A percentile compares a stretch with the other conserved stretches of the same genome.
These are phyloP conservation scores for Blastomyces silverae DNA, from an alignment of 2,329 filamentous ascomycete species.

Conservation along the genomic window DNA sequence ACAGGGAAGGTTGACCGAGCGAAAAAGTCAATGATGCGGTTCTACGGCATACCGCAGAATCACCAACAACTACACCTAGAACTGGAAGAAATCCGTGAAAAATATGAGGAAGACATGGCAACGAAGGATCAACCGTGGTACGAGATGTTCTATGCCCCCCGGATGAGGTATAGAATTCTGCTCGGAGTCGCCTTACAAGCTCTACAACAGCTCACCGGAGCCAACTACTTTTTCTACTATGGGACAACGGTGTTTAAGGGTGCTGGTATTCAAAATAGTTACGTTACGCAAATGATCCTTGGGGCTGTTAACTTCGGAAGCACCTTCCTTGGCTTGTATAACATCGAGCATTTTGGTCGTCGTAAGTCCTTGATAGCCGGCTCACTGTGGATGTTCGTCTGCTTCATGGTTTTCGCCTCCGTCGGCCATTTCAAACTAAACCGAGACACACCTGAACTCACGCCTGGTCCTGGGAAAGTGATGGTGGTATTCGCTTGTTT, in stretches of 20 bases:
- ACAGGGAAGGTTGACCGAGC: constrained; percentile 48
- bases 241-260: constrained; percentile 58
- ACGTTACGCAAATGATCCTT: constrained; percentile 61
- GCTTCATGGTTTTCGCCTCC: constrained; percentile 54
- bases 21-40: constrained; percentile 47
- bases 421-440: constrained; percentile 48
- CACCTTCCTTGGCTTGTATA: constrained; percentile 61
- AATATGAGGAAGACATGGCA: constrained; percentile 51
- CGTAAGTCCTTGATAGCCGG: constrained; percentile 61
- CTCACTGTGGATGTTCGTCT: constrained; percentile 61
- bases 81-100: constrained; percentile 52
- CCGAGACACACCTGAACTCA: constrained; percentile 34
- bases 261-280: constrained; percentile 60
- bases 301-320: constrained; percentile 61
- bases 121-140: constrained; percentile 38
- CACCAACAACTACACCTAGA: constrained; percentile 52
- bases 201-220: constrained; percentile 45
- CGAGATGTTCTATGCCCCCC: constrained; percentile 43
- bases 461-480: constrained; percentile 51
- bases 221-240: constrained; percentile 49
- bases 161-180: constrained; percentile 43
- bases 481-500: constrained; percentile 68
- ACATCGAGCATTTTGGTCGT: constrained; percentile 63
- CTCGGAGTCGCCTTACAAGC: constrained; percentile 44
- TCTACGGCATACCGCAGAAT: constrained; percentile 51